A percentile compares a stretch with the other conserved stretches of the same genome.
These are phyloP conservation scores for Zygosaccharomyces sapae DNA, from an alignment of 1,139 yeast genomes.

Conservation along the genomic window DNA sequence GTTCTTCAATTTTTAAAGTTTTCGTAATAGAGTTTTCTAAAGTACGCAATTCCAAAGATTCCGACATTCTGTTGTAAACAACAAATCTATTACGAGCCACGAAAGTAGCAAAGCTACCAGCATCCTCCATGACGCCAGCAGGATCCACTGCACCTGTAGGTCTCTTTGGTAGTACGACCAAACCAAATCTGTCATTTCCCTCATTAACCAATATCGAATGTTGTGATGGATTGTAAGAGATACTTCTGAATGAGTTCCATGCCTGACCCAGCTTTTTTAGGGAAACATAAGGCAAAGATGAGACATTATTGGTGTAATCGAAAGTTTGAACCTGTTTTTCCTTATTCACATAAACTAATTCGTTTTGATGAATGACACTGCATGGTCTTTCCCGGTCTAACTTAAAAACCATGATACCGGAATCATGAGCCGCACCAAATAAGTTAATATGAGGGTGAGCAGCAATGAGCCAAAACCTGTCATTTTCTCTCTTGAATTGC, in stretches of 20 bases:
- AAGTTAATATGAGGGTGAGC: constrained; percentile 86
- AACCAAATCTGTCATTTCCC: constrained; percentile 59
- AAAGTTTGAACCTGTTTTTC: constrained; percentile 83
- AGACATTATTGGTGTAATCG: constrained; percentile 57
- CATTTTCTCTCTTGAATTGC: constrained; percentile 90
- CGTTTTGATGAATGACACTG: constrained; percentile 63
- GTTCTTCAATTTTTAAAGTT: constrained; percentile 67
- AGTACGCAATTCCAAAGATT: constrained; percentile 76
- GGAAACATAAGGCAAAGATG: constrained; percentile 75
- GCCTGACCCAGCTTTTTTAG: constrained; percentile 79
- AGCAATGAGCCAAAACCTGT: constrained; percentile 90
- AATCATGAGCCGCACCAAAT: constrained; percentile 95
- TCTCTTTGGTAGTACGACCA: constrained; percentile 77
- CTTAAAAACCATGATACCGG: constrained; percentile 97
- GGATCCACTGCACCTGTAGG: constrained; percentile 93
- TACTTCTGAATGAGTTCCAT: constrained; percentile 79
- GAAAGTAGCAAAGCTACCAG: constrained; percentile 81
- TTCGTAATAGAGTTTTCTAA: constrained; percentile 78
- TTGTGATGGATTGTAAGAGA: constrained; percentile 91
- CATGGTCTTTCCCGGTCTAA: constrained; percentile 98
- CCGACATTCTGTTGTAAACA: constrained; percentile 61
- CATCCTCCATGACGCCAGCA: constrained; percentile 69
- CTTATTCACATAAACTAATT: constrained; percentile 68
- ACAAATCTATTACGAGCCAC: constrained; percentile 94
- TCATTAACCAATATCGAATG: constrained; percentile 79